Percentiles rank a stretch among this genome's conserved stretches.
Conservation (phyloP, 257 asterid species). For the Solanum peruvianum region DNA sequence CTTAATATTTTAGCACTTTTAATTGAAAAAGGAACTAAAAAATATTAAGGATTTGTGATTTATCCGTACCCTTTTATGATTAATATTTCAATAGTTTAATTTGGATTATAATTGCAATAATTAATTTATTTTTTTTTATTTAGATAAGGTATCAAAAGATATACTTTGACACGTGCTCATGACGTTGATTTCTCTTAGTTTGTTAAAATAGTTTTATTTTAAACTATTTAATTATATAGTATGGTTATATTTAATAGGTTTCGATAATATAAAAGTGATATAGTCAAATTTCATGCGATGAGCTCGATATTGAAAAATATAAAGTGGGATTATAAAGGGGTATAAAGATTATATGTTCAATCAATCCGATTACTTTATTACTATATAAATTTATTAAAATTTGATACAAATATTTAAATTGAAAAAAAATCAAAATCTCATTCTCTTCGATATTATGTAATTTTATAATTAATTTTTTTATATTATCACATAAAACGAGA, state of each 20-base stretch:
- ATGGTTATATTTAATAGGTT: not conserved
- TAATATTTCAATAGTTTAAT: not conserved
- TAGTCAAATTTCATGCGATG: not conserved
- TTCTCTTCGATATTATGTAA: not conserved
- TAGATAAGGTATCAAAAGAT: not conserved
- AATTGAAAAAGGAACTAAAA: not conserved
- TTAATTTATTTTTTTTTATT: not conserved
- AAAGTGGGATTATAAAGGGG: not conserved
- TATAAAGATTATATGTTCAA: not conserved
- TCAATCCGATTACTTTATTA: not conserved
- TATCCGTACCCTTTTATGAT: not conserved
- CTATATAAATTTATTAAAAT: too few species aligned
- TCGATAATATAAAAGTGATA: accelerated
- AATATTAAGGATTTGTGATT: not conserved
- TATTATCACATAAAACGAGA: not conserved
- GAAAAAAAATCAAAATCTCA: too few species aligned
- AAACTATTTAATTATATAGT: not conserved
- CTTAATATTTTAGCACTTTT: not conserved
- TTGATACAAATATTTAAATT: too few species aligned
- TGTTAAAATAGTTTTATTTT: not conserved
- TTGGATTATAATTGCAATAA: not conserved
- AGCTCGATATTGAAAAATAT: not conserved
- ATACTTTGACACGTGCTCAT: not conserved
- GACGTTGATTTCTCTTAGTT: not conserved
- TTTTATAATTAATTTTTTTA: not conserved